phyloP scores from a whole-genome alignment of 306 rosid genomes.

The Carpinus fangiana region DNA sequence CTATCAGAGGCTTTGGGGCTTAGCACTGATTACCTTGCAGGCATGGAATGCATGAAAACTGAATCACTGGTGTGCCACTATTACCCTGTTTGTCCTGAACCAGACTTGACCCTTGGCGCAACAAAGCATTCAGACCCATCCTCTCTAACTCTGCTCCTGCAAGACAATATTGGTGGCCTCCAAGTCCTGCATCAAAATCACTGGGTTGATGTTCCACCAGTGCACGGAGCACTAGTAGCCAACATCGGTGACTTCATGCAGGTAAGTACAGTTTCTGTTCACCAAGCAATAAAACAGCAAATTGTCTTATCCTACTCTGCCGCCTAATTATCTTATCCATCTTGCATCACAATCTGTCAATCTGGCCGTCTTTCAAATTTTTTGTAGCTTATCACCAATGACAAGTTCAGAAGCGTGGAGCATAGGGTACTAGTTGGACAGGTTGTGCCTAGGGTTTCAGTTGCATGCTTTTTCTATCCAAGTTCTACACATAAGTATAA shows the following conservation, averaged over 20 bases:
- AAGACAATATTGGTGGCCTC: conserved; percentile 75
- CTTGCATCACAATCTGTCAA: background rate
- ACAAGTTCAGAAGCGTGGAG: conserved; percentile 73
- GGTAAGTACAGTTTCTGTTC: conserved; percentile 29
- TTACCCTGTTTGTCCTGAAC: conserved; percentile 84
- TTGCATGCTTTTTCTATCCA: conserved; percentile 77
- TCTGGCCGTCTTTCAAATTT: background rate
- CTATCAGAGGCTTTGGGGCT: conserved; percentile 76
- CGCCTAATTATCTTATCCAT: background rate
- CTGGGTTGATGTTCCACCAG: conserved; percentile 64
- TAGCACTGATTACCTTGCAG: conserved; percentile 43
- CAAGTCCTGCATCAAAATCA: conserved; percentile 67
- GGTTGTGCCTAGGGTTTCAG: conserved; percentile 63
- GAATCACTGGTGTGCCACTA: conserved; percentile 69
- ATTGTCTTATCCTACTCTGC: too few relatives aligned
- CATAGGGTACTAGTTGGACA: conserved; percentile 64
- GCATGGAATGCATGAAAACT: conserved; percentile 60
- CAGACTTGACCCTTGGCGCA: conserved; percentile 65
- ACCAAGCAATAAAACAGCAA: too few relatives aligned
- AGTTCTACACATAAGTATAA: conserved; percentile 29
- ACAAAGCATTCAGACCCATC: conserved; percentile 84
- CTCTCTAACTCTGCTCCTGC: conserved; percentile 62
- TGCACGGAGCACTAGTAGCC: conserved; percentile 57
- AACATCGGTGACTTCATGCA: conserved; percentile 82
- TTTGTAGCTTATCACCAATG: conserved; percentile 70